phyloP scores from a whole-genome alignment of 805 yeast species.

The Pichia kluyveri region DNA sequence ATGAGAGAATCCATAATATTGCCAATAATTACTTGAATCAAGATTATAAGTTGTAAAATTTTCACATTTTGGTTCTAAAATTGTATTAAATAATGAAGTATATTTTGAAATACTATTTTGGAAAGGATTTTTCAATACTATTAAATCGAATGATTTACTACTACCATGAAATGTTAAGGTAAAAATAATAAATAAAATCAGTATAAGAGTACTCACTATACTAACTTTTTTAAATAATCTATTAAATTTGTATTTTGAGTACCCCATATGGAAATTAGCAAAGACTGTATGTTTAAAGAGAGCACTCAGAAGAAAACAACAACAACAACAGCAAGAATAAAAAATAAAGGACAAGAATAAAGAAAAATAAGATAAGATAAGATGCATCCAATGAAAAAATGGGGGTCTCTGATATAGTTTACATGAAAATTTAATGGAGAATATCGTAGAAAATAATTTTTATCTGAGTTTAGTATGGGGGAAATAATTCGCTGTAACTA shows the following conservation, averaged over 20 bases:
- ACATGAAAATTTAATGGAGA: too few relatives aligned
- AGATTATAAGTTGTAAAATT: slow-evolving; percentile 18
- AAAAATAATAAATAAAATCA: not conserved
- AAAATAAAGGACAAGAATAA: too few relatives aligned
- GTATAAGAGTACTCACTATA: not conserved
- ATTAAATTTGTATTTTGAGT: not conserved
- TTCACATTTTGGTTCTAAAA: slow-evolving; percentile 18
- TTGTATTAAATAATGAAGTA: not conserved
- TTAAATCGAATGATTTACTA: not conserved
- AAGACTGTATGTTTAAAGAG: too few relatives aligned
- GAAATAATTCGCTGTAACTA: too few relatives aligned
- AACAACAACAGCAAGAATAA: too few relatives aligned
- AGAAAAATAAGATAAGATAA: too few relatives aligned
- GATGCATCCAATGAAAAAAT: too few relatives aligned
- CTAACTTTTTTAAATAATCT: not conserved
- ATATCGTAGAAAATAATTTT: too few relatives aligned
- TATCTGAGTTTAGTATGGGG: too few relatives aligned
- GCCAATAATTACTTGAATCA: slow-evolving; percentile 20
- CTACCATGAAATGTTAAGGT: not conserved
- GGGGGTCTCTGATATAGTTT: too few relatives aligned
- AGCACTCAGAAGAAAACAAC: too few relatives aligned
- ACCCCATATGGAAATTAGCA: not conserved
- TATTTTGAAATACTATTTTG: slow-evolving; percentile 1
- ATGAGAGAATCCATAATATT: slow-evolving; percentile 24
- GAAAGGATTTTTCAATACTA: not conserved